Conservation (phyloP, 1,284 basidiomycete genomes). For the Moesziomyces sp. region DNA sequence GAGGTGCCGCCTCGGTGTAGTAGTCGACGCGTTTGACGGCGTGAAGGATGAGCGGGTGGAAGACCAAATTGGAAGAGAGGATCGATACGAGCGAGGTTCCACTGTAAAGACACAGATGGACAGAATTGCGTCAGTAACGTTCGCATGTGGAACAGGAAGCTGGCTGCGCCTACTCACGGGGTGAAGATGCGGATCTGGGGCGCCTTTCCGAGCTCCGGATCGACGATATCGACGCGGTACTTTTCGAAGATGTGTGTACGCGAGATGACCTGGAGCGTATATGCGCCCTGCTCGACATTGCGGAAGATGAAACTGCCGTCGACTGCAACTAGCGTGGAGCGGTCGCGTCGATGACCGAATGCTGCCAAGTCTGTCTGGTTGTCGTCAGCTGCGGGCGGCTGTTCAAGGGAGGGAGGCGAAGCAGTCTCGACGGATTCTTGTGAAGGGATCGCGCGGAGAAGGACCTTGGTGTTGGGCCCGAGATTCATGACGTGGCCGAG, state of each 20-base stretch:
- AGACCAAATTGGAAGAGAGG: conserved; percentile 24
- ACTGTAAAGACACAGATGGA: conserved; percentile 4
- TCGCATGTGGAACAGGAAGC: not conserved
- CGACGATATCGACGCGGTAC: conserved; percentile 48
- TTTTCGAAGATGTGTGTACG: conserved; percentile 39
- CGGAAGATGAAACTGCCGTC: conserved; percentile 54
- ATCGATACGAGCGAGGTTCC: conserved; percentile 39
- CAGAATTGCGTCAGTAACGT: not conserved
- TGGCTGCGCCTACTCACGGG: conserved; percentile 23
- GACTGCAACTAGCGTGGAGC: conserved; percentile 30
- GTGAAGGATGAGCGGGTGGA: conserved; percentile 46
- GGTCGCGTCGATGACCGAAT: conserved; percentile 33
- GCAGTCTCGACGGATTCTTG: not conserved
- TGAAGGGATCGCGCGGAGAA: conserved; percentile 34
- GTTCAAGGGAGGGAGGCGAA: not conserved
- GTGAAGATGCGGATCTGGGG: conserved; percentile 45
- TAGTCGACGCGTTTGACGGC: conserved; percentile 40
- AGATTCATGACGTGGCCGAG: conserved; percentile 41
- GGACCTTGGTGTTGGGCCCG: conserved; percentile 35
- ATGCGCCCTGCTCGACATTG: conserved; percentile 43
- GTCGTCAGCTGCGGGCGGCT: not conserved
- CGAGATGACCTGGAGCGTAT: conserved; percentile 39
- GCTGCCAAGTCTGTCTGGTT: conserved; percentile 11
- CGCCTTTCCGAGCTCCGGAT: conserved; percentile 16
- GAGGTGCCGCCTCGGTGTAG: conserved; percentile 41